Evolutionary conservation across 352 stramenopile genomes (phyloP), one percentile per base, ranked within the genome.

Genomic region (Phytophthora lateralis): DNA sequence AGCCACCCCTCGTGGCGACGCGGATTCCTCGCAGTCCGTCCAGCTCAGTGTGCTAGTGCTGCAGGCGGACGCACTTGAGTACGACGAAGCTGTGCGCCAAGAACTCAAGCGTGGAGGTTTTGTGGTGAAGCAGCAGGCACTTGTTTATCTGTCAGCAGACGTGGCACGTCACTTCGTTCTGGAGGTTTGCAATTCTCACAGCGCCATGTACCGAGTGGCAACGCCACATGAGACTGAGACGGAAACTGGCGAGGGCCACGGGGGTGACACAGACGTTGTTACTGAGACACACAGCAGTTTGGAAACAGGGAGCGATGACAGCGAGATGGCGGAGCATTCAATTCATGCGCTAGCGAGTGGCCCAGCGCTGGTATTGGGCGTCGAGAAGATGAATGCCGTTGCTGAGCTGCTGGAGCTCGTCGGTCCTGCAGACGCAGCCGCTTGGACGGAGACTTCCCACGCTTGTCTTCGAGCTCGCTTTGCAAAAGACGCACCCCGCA

Each of bases 41-140:
- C 71, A 85, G 46, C 63, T 73, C 3, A 74, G 63, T n/a, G 78
- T 90, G 41, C 51, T 90, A n/a, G 59, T 88, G 8, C 58, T 90
- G 24, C 78, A 85, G 42, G 59, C 72, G 24, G 80, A 90, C 32
- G 78, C 78, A 12, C 72, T 90, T 0, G 65, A 68, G 4, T 54
- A 83, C 1, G 80, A 90, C 56, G 76, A 88, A 47, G 63, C 58
- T 17, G 84, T 90, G 30, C 74, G 80, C 11, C 38, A 49, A 3
- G 76, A 85, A 55, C 73, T 90, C 18, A 73, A 77, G 38, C 60
- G 71, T 10, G 58, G 51, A n/a, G 74, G 74, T 3, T 90, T 85
- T 27, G 21, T 51, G 1, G 61, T 90, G 50, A 75, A 73, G 39
- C 64, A 83, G 7, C 80, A 88, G 30, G 63, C 69, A 4, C 52